Evolutionary conservation across 768 basidiomycete species (phyloP).

Genomic region (Sutorius australiensis): DNA sequence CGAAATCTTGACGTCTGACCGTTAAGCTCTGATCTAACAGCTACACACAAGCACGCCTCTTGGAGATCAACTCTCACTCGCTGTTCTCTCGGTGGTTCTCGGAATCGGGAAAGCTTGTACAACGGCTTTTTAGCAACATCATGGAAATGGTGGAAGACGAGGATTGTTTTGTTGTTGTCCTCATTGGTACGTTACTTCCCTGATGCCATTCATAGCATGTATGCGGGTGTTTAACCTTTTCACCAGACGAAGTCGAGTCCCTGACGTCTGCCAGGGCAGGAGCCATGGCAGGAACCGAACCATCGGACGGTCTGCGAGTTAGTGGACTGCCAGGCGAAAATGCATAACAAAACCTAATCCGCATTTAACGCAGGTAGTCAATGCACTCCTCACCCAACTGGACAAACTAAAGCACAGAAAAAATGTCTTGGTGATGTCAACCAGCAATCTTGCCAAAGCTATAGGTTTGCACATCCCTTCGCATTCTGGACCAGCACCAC

Average conservation of each 20-base stretch:
- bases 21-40: conserved; percentile 37
- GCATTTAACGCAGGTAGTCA: conserved; percentile 75
- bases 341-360: neutral
- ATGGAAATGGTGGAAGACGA: conserved; percentile 92
- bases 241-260: conserved; percentile 90
- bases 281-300: conserved; percentile 93
- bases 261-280: conserved; percentile 92
- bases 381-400: conserved; percentile 93
- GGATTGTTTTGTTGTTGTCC: conserved; percentile 84
- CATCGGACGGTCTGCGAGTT: conserved; percentile 89
- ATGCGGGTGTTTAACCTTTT: conserved; percentile 1
- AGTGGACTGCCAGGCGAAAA: conserved; percentile 16
- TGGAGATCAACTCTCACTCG: conserved; percentile 98
- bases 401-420: conserved; percentile 92
- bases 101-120: conserved; percentile 97
- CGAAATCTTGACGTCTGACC: neutral
- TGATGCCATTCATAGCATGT: neutral
- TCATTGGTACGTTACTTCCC: conserved; percentile 63
- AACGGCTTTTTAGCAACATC: conserved; percentile 84
- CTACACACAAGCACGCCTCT: conserved; percentile 79
- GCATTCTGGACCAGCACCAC: neutral
- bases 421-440: conserved; percentile 95
- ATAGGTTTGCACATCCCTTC: conserved; percentile 60
- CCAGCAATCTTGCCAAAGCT: conserved; percentile 90
- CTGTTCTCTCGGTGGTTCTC: conserved; percentile 99